Percentiles rank a stretch among this genome's conserved stretches.
phyloP scores from a whole-genome alignment of 2,329 filamentous ascomycete species.

The Apiospora aurea region DNA sequence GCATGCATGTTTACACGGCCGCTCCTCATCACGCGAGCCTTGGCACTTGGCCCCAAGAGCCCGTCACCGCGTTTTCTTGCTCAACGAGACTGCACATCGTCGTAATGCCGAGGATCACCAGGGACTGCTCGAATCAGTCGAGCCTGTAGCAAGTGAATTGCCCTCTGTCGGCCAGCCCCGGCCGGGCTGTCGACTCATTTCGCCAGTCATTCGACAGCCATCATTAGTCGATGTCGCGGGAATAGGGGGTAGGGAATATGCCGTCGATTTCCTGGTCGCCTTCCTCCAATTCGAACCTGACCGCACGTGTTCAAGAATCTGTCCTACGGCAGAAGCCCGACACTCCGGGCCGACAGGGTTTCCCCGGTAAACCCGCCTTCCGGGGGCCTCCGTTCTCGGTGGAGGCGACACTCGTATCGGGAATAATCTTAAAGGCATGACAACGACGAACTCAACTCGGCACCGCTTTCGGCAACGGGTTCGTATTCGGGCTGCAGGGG shows the following conservation, averaged over 20 bases:
- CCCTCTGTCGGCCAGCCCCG: not conserved
- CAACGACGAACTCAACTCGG: not conserved
- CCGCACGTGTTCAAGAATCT: not conserved
- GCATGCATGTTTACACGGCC: not conserved
- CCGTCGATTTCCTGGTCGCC: not conserved
- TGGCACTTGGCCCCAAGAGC: constrained; percentile 2
- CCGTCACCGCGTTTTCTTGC: not conserved
- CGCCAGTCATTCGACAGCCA: not conserved
- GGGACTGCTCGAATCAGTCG: not conserved
- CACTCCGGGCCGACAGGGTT: not conserved
- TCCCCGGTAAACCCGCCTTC: not conserved
- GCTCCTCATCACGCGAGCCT: not conserved
- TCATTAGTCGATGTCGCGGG: not conserved
- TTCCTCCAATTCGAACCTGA: not conserved
- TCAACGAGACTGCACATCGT: not conserved
- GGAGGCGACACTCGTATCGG: not conserved
- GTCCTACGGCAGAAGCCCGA: not conserved
- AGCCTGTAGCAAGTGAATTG: not conserved
- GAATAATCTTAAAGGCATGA: not conserved
- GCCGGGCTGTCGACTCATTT: not conserved
- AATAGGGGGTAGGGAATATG: no score
- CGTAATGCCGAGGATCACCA: not conserved
- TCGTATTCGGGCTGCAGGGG: not conserved
- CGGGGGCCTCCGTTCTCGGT: not conserved
- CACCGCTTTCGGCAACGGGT: not conserved